These are phyloP conservation scores for Melaleuca alternifolia DNA, from an alignment of 345 rosid species.

Conservation along the genomic window DNA sequence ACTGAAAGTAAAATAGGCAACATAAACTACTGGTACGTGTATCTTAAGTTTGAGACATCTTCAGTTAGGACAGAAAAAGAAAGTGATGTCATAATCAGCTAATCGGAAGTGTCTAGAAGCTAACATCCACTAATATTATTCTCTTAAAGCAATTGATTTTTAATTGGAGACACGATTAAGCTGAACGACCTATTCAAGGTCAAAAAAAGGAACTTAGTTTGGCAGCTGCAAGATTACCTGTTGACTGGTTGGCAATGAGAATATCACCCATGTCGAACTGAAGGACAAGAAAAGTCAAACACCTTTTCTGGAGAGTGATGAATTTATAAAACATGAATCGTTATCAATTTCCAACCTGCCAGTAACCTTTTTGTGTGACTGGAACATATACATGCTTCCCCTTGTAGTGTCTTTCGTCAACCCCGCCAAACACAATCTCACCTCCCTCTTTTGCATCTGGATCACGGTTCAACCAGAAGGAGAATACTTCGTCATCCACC, in stretches of 20 bases:
- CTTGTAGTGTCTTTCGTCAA: constrained; percentile 43
- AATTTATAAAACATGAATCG: not conserved
- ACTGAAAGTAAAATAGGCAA: not conserved
- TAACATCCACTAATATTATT: not conserved
- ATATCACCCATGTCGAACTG: constrained; percentile 74
- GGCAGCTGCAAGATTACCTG: constrained; percentile 29
- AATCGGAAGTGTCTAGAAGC: not conserved
- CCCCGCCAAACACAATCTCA: constrained; percentile 81
- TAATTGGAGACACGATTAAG: not conserved
- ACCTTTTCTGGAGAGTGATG: not conserved
- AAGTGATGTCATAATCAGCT: not conserved
- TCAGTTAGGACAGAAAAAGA: not conserved
- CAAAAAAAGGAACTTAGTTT: not conserved
- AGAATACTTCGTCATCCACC: constrained; percentile 48
- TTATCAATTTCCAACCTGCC: constrained; percentile 47
- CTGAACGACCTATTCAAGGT: not conserved
- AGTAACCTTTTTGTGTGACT: constrained; percentile 57
- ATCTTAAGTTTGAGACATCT: not conserved
- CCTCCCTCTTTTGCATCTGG: constrained; percentile 42
- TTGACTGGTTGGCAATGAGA: constrained; percentile 38
- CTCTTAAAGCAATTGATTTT: not conserved
- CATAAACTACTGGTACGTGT: not conserved
- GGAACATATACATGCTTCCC: constrained; percentile 76
- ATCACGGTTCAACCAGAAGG: constrained; percentile 71
- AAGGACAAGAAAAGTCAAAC: not conserved